Evolutionary conservation across 768 basidiomycete species (phyloP).

Genomic region (Lentinula lateritia): DNA sequence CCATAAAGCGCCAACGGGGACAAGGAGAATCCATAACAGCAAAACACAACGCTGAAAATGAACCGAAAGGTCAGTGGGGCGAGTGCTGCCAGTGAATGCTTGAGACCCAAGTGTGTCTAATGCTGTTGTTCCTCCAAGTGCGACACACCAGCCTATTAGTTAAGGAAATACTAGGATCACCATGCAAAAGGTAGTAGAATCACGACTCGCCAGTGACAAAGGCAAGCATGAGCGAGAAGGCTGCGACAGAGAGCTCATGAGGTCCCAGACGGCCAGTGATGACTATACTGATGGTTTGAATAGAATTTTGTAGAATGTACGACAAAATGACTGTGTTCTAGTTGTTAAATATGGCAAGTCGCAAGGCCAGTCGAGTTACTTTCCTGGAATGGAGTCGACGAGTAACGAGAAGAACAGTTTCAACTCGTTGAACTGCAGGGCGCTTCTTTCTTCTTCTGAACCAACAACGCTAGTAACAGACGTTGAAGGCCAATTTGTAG

Average conservation of each 20-base stretch:
- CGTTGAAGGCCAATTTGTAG: slow-evolving; percentile 15
- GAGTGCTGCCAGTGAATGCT: slow-evolving; percentile 61
- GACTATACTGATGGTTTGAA: slow-evolving; percentile 60
- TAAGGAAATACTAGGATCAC: slow-evolving; percentile 43
- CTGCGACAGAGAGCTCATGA: slow-evolving; percentile 63
- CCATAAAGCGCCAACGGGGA: slow-evolving; percentile 64
- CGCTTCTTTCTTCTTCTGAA: slow-evolving; percentile 23
- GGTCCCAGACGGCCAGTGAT: slow-evolving; percentile 66
- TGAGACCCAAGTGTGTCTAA: slow-evolving; percentile 77
- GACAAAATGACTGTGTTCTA: slow-evolving; percentile 51
- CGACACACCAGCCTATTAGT: slow-evolving; percentile 64
- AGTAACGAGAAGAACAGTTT: slow-evolving; percentile 42
- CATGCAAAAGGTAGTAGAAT: slow-evolving; percentile 17
- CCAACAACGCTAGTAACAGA: neutral
- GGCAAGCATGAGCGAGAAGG: slow-evolving; percentile 73
- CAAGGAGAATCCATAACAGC: slow-evolving; percentile 55
- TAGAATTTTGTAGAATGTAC: slow-evolving; percentile 69
- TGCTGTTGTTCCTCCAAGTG: slow-evolving; percentile 73
- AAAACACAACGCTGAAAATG: slow-evolving; percentile 68
- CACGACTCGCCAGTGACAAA: slow-evolving; percentile 69
- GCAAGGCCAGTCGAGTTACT: slow-evolving; percentile 10
- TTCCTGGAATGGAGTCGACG: slow-evolving; percentile 56
- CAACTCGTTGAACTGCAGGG: slow-evolving; percentile 15
- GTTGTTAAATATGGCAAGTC: neutral
- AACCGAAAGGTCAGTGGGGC: slow-evolving; percentile 59